Base-by-base conservation (phyloP, 2,329 filamentous ascomycete species). In the Penicillium psychrosexuale region DNA sequence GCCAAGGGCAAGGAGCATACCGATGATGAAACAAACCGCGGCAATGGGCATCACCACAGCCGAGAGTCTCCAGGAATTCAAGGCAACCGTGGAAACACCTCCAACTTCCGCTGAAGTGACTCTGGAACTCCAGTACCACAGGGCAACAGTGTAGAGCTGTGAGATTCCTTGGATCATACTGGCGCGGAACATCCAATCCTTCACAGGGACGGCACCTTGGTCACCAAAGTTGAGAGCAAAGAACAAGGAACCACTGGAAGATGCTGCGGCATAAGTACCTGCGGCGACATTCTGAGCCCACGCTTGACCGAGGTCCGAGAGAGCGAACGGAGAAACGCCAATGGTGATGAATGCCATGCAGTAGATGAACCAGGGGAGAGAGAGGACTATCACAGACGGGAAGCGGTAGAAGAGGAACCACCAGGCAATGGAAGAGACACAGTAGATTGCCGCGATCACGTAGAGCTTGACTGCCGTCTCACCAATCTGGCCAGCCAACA, bases 221-320 rank as follows among this genome's bases (percentile, higher is more conserved):
- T 82, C 81, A 60, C 84, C 84, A 63, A 87, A 87, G 70, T 88
- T 88, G 45, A 86, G 78, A 5, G 84, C 80, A 65, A 88, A 88
- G 74, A 84, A 86, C 57, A 88, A 75, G 2, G 82, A 82, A n/a
- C 85, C 85, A 42, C 81, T 83, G 15, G 83, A 79, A 9, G 85
- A 85, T 8, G 84, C 85, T 7, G 80, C 75, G 0, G 84, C 81
- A 64, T 88, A 88, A 38, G 84, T 66, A 7, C 76, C 84, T 1
- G 83, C 84, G 8, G 82, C 85, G 12, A 84, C 75, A 55, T 85
- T 82, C 59, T 85, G 82, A 28, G 85, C 72, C 77, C 80, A 84
- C n/a, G 75, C 78, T 48, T 79, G 75, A n/a, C 69, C 68, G 51
- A 64, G 61, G 0, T 64, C 58, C 19, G 75, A 70, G 2, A 57